Conservation (phyloP, 225 moss, liverwort and hornwort genomes). For the Physcomitrium patens region DNA sequence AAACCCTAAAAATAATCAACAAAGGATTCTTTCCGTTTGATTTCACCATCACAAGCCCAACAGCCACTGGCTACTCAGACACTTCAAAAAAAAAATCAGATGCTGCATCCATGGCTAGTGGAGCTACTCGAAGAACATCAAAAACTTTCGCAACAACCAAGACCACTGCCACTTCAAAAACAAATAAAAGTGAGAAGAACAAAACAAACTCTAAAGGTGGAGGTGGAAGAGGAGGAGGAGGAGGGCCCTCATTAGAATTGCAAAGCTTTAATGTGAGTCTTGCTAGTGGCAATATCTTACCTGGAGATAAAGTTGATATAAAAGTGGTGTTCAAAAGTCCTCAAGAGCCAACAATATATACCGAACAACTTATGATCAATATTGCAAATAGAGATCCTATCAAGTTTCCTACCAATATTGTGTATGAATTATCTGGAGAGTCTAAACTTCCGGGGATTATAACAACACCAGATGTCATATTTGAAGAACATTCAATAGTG, state of each 20-base stretch:
- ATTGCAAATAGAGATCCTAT: conserved; percentile 73
- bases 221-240: neutral
- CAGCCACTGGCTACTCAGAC: conserved; percentile 29
- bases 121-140: conserved; percentile 54
- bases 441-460: conserved; percentile 69
- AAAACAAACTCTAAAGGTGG: conserved; percentile 33
- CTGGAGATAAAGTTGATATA: conserved; percentile 58
- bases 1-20: conserved; percentile 65
- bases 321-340: conserved; percentile 68
- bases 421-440: conserved; percentile 77
- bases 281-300: conserved; percentile 62
- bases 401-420: conserved; percentile 67
- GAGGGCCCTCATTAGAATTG: conserved; percentile 48
- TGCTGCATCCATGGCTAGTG: conserved; percentile 37
- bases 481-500: conserved; percentile 79
- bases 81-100: conserved; percentile 45
- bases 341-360: conserved; percentile 43
- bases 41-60: conserved; percentile 56
- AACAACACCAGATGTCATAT: conserved; percentile 78
- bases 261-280: conserved; percentile 71
- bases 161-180: conserved; percentile 47
- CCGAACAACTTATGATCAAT: conserved; percentile 67
- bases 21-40: conserved; percentile 66
- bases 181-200: conserved; percentile 44
- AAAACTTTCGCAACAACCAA: conserved; percentile 63